Evolutionary conservation across 352 stramenopile species (phyloP), one percentile per base, ranked within the genome.

Genomic region (Thalassiosira oceanica): DNA sequence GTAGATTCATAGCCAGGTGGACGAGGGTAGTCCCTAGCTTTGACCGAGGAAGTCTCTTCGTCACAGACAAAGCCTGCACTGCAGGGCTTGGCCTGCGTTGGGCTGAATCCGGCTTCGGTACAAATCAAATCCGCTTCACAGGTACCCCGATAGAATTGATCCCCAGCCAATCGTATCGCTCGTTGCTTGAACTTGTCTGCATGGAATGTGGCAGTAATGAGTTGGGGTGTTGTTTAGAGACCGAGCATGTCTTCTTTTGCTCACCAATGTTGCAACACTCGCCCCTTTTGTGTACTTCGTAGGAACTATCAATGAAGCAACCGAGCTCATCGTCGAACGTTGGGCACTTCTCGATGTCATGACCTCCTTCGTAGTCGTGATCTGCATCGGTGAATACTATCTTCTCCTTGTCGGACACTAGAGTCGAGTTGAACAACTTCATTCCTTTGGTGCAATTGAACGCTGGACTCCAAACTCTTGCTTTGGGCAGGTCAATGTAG

Each of bases 41-140:
- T 91, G 16, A 92, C 82, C 0, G 93, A 84, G 2, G 91, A 96
- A 0, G 95, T 97, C 2, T 63, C 74, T 66, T 96, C 83, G 60
- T 97, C 94, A 50, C 96, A 98, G 15, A 98, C 90, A 53, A 95
- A 98, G 3, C 94, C 95, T 79, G 97, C 92, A 0, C 90, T 86
- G 74, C 95, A 98, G 15, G 94, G 80, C 50, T 96, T 92, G 7
- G 93, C 92, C 71, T 98, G 87, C 0, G 92, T 54, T 68, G 13
- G 49, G 36, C 53, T 49, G 15, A 74, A 78, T 37, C 92, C 83
- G 46, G 78, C 83, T 41, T 94, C 86, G 13, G 57, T 54, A 68
- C 96, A 98, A 29, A 98, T 97, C 1, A 96, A 70, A 74, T 98
- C 96, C 6, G 93, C 95, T 71, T 98, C 96, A 58, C 96, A 98